Evolutionary conservation across 2,329 filamentous ascomycete genomes (phyloP).

Genomic region (Trichoderma endophyticum): DNA sequence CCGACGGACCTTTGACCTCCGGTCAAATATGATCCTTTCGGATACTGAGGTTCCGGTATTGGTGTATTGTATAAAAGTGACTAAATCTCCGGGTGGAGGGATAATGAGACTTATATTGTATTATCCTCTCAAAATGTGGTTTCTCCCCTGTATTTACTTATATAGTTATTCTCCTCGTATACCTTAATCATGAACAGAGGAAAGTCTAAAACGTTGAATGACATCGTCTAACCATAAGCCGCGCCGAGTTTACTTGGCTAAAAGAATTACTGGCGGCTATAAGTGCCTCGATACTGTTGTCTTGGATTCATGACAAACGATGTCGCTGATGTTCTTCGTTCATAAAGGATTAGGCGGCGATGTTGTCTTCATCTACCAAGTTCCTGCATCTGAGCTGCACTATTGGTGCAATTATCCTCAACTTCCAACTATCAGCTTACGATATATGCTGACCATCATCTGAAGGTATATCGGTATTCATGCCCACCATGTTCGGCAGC

Average conservation of each 20-base stretch:
- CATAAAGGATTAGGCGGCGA: background rate
- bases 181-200: background rate
- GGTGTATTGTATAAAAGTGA: background rate
- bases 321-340: background rate
- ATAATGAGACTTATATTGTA: background rate
- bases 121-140: rapidly evolving
- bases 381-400: background rate
- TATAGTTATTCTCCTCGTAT: background rate
- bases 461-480: background rate
- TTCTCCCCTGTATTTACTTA: background rate
- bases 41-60: background rate
- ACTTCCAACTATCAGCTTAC: background rate
- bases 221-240: background rate
- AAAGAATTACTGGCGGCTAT: background rate
- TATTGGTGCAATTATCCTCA: background rate
- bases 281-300: background rate
- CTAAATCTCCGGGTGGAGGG: background rate
- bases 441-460: background rate
- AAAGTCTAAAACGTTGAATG: background rate
- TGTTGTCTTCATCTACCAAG: background rate
- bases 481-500: background rate
- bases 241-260: background rate
- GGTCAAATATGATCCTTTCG: background rate
- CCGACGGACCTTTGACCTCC: background rate
- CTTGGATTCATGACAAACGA: background rate